These are phyloP conservation scores for Tanacetum coccineum DNA, from an alignment of 129 eudicot genomes.

Conservation along the genomic window DNA sequence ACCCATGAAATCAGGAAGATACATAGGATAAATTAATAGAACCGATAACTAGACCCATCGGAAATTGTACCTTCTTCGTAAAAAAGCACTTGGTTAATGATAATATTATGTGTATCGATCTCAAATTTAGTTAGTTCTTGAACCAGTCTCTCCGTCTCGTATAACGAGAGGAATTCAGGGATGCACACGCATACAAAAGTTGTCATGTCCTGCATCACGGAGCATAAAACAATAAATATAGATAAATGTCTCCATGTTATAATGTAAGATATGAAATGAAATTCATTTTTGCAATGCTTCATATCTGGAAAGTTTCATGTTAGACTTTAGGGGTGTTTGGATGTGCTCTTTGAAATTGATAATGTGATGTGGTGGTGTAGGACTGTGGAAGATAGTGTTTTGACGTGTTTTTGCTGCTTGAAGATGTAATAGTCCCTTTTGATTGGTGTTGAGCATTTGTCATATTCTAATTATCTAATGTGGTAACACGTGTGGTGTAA, in stretches of 20 bases:
- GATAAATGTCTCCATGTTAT: neutral
- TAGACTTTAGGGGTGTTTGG: neutral
- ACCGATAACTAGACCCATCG: neutral
- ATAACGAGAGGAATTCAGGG: constrained; percentile 94
- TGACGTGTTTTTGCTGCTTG: no score
- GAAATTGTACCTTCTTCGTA: constrained; percentile 84
- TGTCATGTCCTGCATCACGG: constrained; percentile 74
- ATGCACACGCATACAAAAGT: constrained; percentile 98
- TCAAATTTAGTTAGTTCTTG: constrained; percentile 94
- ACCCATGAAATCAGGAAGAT: neutral
- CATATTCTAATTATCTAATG: no score
- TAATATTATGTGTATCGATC: constrained; percentile 92
- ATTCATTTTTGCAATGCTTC: neutral
- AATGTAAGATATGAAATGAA: neutral
- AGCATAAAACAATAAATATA: neutral
- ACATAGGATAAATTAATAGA: neutral
- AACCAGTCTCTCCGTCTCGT: constrained; percentile 93
- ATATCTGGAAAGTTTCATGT: neutral
- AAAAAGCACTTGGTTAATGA: constrained; percentile 90
- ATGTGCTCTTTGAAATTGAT: no score
- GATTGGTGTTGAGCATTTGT: no score
- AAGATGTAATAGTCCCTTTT: no score
- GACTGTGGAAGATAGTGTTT: no score
- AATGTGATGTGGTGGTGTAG: no score
- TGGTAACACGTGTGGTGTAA: no score